Conservation (phyloP, 768 basidiomycete species). For the Tricholoma sp. region DNA sequence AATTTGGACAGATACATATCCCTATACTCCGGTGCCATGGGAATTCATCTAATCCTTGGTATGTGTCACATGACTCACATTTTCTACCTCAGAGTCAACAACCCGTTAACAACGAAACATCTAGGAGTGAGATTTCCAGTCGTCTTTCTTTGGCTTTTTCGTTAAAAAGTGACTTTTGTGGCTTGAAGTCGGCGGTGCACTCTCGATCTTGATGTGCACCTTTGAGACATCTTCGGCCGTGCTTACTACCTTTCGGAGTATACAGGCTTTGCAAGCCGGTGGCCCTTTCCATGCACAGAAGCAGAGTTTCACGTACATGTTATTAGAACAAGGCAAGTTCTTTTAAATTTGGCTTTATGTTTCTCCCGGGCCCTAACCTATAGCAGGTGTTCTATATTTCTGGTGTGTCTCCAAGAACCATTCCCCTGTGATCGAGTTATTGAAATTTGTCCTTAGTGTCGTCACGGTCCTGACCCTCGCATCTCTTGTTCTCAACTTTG, state of each 20-base stretch:
- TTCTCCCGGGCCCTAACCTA: not conserved
- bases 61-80: not conserved
- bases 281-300: constrained; percentile 13
- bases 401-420: constrained; percentile 11
- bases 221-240: constrained; percentile 22
- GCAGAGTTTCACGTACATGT: constrained; percentile 16
- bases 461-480: constrained; percentile 21
- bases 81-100: too few relatives aligned
- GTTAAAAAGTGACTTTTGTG: not conserved
- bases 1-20: constrained; percentile 16
- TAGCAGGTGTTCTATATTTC: constrained; percentile 24
- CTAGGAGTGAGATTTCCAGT: not conserved
- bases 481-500: constrained; percentile 20
- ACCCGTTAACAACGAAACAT: too few relatives aligned
- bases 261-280: constrained; percentile 19
- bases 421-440: not conserved
- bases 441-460: constrained; percentile 6
- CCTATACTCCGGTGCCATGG: constrained; percentile 20
- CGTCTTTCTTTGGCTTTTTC: not conserved
- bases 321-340: constrained; percentile 25
- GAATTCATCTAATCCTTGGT: constrained; percentile 13
- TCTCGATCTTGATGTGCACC: constrained; percentile 24
- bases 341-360: not conserved
- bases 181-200: constrained; percentile 17
- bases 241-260: constrained; percentile 19